Conservation (phyloP, 768 basidiomycete species). For the Lepiota venenata region DNA sequence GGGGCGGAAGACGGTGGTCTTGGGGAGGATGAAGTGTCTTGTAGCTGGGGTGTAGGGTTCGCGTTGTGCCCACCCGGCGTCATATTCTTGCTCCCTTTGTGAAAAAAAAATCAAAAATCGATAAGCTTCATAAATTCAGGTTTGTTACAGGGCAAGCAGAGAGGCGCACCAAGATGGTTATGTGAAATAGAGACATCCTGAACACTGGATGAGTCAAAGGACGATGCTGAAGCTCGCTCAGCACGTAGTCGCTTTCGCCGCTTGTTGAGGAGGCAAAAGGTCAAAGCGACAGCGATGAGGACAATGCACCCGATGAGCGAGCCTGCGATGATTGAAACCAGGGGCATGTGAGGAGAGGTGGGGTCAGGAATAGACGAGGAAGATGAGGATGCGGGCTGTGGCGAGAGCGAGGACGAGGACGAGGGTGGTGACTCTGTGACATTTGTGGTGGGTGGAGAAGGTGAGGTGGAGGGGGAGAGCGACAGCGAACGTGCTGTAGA, state of each 20-base stretch:
- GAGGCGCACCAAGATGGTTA: background rate
- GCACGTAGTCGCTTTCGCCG: background rate
- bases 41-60: background rate
- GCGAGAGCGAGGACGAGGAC: background rate
- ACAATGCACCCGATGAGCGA: conserved; percentile 1
- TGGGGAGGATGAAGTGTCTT: background rate
- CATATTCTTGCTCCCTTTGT: background rate
- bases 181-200: background rate
- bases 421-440: background rate
- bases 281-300: background rate
- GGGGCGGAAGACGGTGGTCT: background rate
- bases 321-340: conserved; percentile 5
- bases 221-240: background rate
- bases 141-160: background rate
- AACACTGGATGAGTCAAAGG: background rate
- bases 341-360: background rate
- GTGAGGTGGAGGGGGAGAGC: background rate
- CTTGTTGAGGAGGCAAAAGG: background rate
- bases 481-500: background rate
- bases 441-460: too few relatives aligned
- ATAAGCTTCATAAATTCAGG: background rate
- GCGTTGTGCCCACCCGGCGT: background rate
- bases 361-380: background rate
- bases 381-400: background rate
- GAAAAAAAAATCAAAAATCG: too few relatives aligned